These are phyloP conservation scores for Fusarium agapanthi DNA, from an alignment of 2,329 filamentous ascomycete genomes.

Conservation along the genomic window DNA sequence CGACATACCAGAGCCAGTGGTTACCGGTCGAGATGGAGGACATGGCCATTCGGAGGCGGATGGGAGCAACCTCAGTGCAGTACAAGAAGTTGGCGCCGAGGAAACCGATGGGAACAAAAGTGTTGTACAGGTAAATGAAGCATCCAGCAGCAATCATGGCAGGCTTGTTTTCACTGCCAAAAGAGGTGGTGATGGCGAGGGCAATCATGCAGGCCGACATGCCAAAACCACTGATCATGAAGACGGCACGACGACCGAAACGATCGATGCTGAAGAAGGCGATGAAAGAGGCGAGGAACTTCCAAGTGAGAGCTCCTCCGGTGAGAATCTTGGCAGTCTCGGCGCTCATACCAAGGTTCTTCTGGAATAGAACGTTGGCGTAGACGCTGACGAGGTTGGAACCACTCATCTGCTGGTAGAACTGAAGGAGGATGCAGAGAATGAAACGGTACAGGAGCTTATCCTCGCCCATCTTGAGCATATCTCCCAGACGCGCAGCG, in stretches of 20 bases:
- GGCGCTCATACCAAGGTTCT: slow-evolving; percentile 37
- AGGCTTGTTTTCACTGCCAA: slow-evolving; percentile 30
- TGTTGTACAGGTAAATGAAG: slow-evolving; percentile 74
- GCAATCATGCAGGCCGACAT: slow-evolving; percentile 43
- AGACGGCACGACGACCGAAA: slow-evolving; percentile 40
- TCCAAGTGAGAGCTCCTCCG: slow-evolving; percentile 44
- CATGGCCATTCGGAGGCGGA: slow-evolving; percentile 55
- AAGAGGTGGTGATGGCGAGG: slow-evolving; percentile 39
- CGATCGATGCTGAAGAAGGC: slow-evolving; percentile 44
- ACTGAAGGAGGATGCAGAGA: slow-evolving; percentile 45
- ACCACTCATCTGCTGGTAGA: slow-evolving; percentile 44
- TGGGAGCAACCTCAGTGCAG: slow-evolving; percentile 62
- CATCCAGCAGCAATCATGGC: slow-evolving; percentile 35
- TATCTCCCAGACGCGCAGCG: slow-evolving; percentile 51
- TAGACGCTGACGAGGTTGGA: slow-evolving; percentile 44
- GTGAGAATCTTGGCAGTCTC: slow-evolving; percentile 39
- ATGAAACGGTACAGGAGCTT: slow-evolving; percentile 57
- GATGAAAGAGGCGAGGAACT: slow-evolving; percentile 44
- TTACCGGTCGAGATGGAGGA: slow-evolving; percentile 62
- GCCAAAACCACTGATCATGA: slow-evolving; percentile 39
- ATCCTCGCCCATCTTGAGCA: slow-evolving; percentile 59
- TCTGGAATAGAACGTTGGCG: slow-evolving; percentile 43
- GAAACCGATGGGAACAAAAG: slow-evolving; percentile 72
- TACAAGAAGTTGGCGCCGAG: slow-evolving; percentile 69
- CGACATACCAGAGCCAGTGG: slow-evolving; percentile 42